Evolutionary conservation across 108 stramenopile genomes (phyloP).

Genomic region (Fragilaria radians): DNA sequence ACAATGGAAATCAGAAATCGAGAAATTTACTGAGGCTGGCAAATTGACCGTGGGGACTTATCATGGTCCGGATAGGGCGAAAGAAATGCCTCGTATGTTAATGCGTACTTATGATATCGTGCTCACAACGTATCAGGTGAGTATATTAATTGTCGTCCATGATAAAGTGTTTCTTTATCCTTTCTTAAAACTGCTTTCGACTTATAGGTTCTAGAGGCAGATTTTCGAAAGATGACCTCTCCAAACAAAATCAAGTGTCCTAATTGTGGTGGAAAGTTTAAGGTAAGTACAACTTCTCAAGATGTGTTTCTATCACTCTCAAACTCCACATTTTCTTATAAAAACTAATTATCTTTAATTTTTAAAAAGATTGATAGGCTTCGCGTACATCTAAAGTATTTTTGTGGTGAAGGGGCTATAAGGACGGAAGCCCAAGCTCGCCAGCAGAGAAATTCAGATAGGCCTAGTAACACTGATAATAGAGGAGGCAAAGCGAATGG

Average conservation of each 20-base stretch:
- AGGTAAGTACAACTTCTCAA: slow-evolving; percentile 17
- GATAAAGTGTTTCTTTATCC: neutral
- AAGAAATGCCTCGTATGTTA: slow-evolving; percentile 54
- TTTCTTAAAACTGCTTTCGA: neutral
- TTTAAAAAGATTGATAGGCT: slow-evolving; percentile 66
- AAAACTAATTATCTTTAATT: neutral
- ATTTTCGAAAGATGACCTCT: slow-evolving; percentile 90
- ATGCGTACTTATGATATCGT: slow-evolving; percentile 90
- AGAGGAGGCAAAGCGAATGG: slow-evolving; percentile 23
- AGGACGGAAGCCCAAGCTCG: slow-evolving; percentile 90
- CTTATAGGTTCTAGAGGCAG: slow-evolving; percentile 73
- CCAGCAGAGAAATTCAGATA: slow-evolving; percentile 68
- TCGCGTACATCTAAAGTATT: slow-evolving; percentile 88
- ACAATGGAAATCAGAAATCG: slow-evolving; percentile 96
- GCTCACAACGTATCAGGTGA: slow-evolving; percentile 90
- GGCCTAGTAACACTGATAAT: slow-evolving; percentile 18
- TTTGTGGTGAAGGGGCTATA: slow-evolving; percentile 90
- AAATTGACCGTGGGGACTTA: slow-evolving; percentile 81
- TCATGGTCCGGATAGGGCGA: slow-evolving; percentile 81
- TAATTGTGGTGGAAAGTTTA: slow-evolving; percentile 88
- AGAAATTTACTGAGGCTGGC: slow-evolving; percentile 80
- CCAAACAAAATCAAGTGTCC: slow-evolving; percentile 88
- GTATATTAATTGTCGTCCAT: too few species aligned
- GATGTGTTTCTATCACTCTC: neutral
- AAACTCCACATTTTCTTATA: neutral